phyloP scores from a whole-genome alignment of 495 filamentous ascomycete genomes.

The Cryomyces minteri region DNA sequence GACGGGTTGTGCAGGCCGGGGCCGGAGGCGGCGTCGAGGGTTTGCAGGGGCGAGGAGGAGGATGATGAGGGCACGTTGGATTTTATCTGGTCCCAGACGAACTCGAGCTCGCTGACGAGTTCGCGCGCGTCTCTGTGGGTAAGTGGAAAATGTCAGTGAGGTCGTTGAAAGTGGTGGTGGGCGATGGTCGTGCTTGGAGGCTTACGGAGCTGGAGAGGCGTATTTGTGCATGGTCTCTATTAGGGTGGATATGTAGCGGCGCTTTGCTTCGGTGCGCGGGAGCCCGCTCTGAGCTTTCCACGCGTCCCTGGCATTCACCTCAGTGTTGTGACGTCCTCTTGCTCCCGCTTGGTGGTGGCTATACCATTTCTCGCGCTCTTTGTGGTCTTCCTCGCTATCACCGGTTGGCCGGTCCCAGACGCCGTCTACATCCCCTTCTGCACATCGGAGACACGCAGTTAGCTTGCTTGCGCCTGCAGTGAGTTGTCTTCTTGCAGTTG shows the following conservation, averaged over 20 bases:
- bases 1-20: conserved; percentile 8
- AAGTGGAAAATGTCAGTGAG: too few species aligned
- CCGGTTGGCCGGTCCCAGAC: conserved; percentile 71
- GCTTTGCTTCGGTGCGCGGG: conserved; percentile 81
- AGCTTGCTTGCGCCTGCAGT: neutral
- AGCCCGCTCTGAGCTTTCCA: conserved; percentile 76
- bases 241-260: conserved; percentile 76
- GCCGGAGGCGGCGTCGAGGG: neutral
- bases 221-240: conserved; percentile 95
- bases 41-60: conserved; percentile 24
- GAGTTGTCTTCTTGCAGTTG: neutral
- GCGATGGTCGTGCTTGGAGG: too few species aligned
- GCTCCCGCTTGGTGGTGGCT: conserved; percentile 5
- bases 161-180: too few species aligned
- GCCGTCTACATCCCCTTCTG: conserved; percentile 82
- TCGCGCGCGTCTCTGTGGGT: conserved; percentile 73
- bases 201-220: conserved; percentile 62
- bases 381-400: conserved; percentile 30
- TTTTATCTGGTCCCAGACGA: conserved; percentile 96
- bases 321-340: conserved; percentile 4
- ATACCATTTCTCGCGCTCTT: conserved; percentile 46
- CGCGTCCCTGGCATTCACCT: conserved; percentile 40
- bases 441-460: too few species aligned
- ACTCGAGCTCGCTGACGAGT: conserved; percentile 86
- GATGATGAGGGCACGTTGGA: conserved; percentile 47